Base-by-base conservation (phyloP, 2,329 filamentous ascomycete genomes). In the Penicillium sclerotiorum region DNA sequence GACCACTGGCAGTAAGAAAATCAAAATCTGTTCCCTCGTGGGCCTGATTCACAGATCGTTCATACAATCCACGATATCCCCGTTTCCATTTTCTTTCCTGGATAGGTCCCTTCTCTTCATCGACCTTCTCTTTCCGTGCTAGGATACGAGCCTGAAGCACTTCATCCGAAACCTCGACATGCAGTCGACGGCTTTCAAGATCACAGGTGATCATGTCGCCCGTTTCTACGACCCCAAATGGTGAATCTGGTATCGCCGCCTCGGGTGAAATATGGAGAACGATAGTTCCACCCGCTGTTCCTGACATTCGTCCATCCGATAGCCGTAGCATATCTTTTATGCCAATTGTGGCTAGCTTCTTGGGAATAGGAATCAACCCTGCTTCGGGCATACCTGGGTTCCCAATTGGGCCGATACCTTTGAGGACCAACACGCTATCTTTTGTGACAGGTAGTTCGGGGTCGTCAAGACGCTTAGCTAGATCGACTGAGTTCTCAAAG, bases 211-310 rank as follows among this genome's bases (percentile, higher is more conserved):
- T 76, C 20, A 72, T 43, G 58, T 81, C 79, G 0, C 78, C 78
- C 25, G 75, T 73, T 53, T 69, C 58, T 1, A 81, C 70, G 3
- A 79, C 62, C 0, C 78, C 78, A 54, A 79, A 76, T 8, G 75
- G 71, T 1, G 75, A 77, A 17, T 73, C 73, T 0, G 73, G 68
- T 9, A 79, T 56, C 1, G 71, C 77, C 5, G 76, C 71, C 57
- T 83, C 80, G 0, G 80, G 80, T 3, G 75, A 78, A 23, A 82
- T 72, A 55, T 82, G 79, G 18, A 82, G 63, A 2, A 79, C 69
- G 17, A 82, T 79, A 0, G 79, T 81, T 3, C 79, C 79, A 0
- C 79, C 80, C 2, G 80, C 79, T 3, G 79, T 82, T 0, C 80
- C 79, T 23, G 73, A 77, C 78, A 82, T 82, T 18, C 80, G 67